These are phyloP conservation scores for Coemansia pectinata DNA, from an alignment of 192 early-diverging fungal species.

Conservation along the genomic window DNA sequence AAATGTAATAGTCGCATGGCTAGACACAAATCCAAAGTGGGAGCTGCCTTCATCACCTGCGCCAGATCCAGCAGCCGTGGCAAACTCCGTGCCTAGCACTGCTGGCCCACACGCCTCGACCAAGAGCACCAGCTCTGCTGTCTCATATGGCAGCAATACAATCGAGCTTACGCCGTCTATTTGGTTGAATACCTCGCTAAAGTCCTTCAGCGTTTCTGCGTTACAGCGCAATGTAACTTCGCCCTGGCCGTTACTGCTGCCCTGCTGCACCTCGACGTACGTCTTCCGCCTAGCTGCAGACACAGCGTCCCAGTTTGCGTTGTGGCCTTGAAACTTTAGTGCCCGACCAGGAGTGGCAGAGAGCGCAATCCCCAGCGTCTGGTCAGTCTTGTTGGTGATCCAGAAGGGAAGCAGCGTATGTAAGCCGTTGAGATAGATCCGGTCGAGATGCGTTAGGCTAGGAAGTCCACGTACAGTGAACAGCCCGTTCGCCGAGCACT, in stretches of 20 bases:
- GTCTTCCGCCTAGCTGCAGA: constrained; percentile 15
- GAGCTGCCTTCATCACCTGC: constrained; percentile 24
- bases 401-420: constrained; percentile 50
- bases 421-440: constrained; percentile 48
- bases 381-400: constrained; percentile 26
- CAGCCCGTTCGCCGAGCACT: constrained; percentile 18
- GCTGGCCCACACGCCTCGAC: constrained; percentile 56
- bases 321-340: constrained; percentile 40
- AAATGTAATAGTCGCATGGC: constrained; percentile 1
- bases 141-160: constrained; percentile 63
- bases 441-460: constrained; percentile 25
- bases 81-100: constrained; percentile 5
- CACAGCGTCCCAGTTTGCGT: constrained; percentile 48
- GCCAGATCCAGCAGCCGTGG: constrained; percentile 17
- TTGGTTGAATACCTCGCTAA: constrained; percentile 94
- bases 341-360: not conserved
- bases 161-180: constrained; percentile 79
- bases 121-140: constrained; percentile 74
- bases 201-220: constrained; percentile 49
- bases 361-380: constrained; percentile 14
- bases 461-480: constrained; percentile 47
- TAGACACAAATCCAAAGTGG: constrained; percentile 8
- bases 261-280: constrained; percentile 22
- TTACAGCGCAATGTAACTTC: constrained; percentile 35
- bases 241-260: not conserved